Evolutionary conservation across 202 grass and related monocot species (phyloP).

Genomic region (Hordeum pubiflorum): DNA sequence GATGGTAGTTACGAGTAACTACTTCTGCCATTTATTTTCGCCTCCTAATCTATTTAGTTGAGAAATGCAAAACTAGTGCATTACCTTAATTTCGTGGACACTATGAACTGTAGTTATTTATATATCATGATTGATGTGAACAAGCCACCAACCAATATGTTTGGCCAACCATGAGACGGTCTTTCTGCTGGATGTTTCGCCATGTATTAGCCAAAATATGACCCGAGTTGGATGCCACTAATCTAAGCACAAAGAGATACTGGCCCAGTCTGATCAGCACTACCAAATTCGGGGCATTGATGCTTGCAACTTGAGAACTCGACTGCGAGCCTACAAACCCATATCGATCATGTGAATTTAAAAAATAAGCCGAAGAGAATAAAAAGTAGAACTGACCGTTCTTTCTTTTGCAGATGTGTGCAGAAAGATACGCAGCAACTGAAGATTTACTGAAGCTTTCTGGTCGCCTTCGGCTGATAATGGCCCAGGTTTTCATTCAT

Average conservation of each 20-base stretch:
- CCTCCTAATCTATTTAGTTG: not conserved
- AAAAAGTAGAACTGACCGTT: not conserved
- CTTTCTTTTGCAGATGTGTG: slow-evolving; percentile 46
- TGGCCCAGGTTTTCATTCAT: slow-evolving; percentile 52
- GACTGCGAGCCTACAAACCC: not conserved
- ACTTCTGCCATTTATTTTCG: not conserved
- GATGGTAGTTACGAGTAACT: not conserved
- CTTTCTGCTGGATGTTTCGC: not conserved
- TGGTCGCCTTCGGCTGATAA: slow-evolving; percentile 63
- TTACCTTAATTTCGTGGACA: not conserved
- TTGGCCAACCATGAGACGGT: not conserved
- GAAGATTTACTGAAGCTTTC: slow-evolving; percentile 73
- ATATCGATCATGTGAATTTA: not conserved
- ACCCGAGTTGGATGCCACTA: not conserved
- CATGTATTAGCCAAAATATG: not conserved
- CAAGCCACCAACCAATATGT: not conserved
- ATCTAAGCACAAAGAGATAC: not conserved
- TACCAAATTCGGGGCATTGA: not conserved
- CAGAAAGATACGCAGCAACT: slow-evolving; percentile 37
- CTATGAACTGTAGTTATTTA: not conserved
- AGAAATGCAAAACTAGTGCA: not conserved
- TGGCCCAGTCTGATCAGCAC: not conserved
- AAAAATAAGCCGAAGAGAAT: not conserved
- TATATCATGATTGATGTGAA: not conserved
- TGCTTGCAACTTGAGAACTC: not conserved